Base-by-base conservation (phyloP, 768 basidiomycete genomes). In the Tylopilus rubrobrunneus region DNA sequence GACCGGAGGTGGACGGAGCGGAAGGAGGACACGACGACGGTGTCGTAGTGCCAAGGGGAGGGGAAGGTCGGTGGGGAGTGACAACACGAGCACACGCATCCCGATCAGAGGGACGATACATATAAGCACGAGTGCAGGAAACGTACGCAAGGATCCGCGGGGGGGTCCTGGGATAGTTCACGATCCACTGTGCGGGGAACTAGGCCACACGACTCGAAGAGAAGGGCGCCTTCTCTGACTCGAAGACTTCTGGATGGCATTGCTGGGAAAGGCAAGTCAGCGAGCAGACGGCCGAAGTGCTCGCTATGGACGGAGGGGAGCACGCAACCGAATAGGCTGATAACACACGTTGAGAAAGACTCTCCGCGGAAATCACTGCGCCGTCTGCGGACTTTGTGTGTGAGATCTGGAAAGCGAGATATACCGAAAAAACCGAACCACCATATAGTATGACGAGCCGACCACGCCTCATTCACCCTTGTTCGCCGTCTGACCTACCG, bases 341-440 rank as follows among this genome's bases (percentile, higher is more conserved):
- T 48, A 56, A 69, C 60, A 64, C 60, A 61, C 46, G 63, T 51
- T 59, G 52, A 37, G 48, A 52, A 23, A 40, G 9, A 65, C 56
- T 21, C 49, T 68, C 67, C 67, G 67, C 67, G 67, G 67, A 67
- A 70, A 71, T 65, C 67, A 61, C 62, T 49, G 50, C 36, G 31
- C 58, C 53, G 48, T 60, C 57, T 67, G 62, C 55, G 56, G 67
- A 56, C 42, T 50, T 57, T 48, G 53, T 52, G 31, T 31, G 34
- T 12, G 61, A 62, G 66, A 69, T 67, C 67, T 53, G 29, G 48
- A 11, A 47, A 39, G 33, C 46, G 47, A 64, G 53, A 63, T 63
- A 48, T 28, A 50, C 14, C 28, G 42, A 36, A 31, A 27, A 34
- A 33, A 34, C 11, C 34, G 12, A 34, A 34, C 34, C 34, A 11